These are phyloP conservation scores for Fistulifera solaris DNA, from an alignment of 108 stramenopile genomes.

Conservation along the genomic window DNA sequence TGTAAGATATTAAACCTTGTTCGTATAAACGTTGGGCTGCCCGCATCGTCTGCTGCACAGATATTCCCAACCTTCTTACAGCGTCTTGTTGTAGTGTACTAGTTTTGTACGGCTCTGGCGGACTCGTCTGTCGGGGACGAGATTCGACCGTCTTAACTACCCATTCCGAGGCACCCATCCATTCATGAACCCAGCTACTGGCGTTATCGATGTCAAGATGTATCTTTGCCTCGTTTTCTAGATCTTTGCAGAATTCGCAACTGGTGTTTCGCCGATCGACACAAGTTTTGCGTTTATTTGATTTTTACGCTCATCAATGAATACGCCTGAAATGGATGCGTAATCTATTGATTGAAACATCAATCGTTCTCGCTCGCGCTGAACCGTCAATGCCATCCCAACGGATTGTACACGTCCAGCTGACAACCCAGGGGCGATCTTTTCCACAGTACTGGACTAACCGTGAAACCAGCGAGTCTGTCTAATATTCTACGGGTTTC, in stretches of 20 bases:
- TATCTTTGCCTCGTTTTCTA: slow-evolving; percentile 13
- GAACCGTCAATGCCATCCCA: slow-evolving; percentile 49
- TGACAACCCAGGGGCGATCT: slow-evolving; percentile 72
- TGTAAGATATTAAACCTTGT: slow-evolving; percentile 71
- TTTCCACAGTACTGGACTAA: slow-evolving; percentile 71
- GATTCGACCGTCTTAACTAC: slow-evolving; percentile 18
- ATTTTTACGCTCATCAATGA: slow-evolving; percentile 3
- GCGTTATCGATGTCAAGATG: slow-evolving; percentile 24
- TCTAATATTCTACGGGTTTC: slow-evolving; percentile 71
- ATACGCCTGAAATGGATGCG: neutral
- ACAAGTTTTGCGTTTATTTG: slow-evolving; percentile 32
- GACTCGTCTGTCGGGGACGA: slow-evolving; percentile 16
- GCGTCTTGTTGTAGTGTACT: slow-evolving; percentile 73
- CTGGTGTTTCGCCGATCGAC: slow-evolving; percentile 27
- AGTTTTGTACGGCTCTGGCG: slow-evolving; percentile 69
- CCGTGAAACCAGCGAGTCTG: slow-evolving; percentile 57
- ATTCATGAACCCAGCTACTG: slow-evolving; percentile 8
- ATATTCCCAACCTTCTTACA: slow-evolving; percentile 47
- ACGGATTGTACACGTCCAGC: slow-evolving; percentile 76
- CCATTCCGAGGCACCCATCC: slow-evolving; percentile 15
- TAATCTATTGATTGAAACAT: slow-evolving; percentile 45
- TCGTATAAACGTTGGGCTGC: slow-evolving; percentile 75
- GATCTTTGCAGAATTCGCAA: slow-evolving; percentile 40
- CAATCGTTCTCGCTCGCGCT: slow-evolving; percentile 64
- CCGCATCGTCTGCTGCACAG: slow-evolving; percentile 52